phyloP scores from a whole-genome alignment of 2,329 filamentous ascomycete species.

The Rutstroemia sp. region DNA sequence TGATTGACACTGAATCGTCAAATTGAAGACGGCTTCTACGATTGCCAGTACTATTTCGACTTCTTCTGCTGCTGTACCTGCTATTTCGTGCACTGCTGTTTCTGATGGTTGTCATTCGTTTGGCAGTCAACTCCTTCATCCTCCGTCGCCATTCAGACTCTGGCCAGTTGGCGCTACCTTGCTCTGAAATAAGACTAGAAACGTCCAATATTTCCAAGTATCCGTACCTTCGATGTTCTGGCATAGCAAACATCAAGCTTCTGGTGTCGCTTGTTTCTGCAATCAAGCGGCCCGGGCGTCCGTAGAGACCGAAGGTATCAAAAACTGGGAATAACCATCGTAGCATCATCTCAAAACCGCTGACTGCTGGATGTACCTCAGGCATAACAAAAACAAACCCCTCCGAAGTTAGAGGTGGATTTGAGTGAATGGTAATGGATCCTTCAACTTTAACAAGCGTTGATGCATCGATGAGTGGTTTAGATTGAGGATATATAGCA shows the following conservation, averaged over 20 bases:
- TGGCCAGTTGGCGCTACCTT: slow-evolving; percentile 69
- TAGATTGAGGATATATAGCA: slow-evolving; percentile 91
- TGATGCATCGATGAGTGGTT: slow-evolving; percentile 87
- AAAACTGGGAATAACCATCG: slow-evolving; percentile 89
- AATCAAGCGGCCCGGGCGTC: slow-evolving; percentile 76
- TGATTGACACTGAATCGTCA: slow-evolving; percentile 43
- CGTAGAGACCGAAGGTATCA: slow-evolving; percentile 88
- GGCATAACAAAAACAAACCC: slow-evolving; percentile 99
- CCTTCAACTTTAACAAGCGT: slow-evolving; percentile 93
- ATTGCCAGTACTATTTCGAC: slow-evolving; percentile 47
- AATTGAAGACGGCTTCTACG: slow-evolving; percentile 48
- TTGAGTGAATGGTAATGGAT: slow-evolving; percentile 77
- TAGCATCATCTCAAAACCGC: slow-evolving; percentile 91
- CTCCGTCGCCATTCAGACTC: slow-evolving; percentile 86
- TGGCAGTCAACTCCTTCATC: slow-evolving; percentile 80
- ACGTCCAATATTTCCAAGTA: slow-evolving; percentile 89
- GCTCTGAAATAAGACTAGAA: slow-evolving; percentile 66
- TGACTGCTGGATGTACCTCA: slow-evolving; percentile 83
- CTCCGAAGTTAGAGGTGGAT: slow-evolving; percentile 70
- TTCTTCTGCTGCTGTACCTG: slow-evolving; percentile 49
- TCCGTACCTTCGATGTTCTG: slow-evolving; percentile 77
- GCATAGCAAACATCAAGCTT: slow-evolving; percentile 98
- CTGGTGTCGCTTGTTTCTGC: slow-evolving; percentile 80
- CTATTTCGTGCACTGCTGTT: slow-evolving; percentile 34
- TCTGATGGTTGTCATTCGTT: slow-evolving; percentile 60